A percentile compares a stretch with the other conserved stretches of the same genome.
phyloP scores from a whole-genome alignment of 352 stramenopile species.

The Aphanomyces cochlioides region DNA sequence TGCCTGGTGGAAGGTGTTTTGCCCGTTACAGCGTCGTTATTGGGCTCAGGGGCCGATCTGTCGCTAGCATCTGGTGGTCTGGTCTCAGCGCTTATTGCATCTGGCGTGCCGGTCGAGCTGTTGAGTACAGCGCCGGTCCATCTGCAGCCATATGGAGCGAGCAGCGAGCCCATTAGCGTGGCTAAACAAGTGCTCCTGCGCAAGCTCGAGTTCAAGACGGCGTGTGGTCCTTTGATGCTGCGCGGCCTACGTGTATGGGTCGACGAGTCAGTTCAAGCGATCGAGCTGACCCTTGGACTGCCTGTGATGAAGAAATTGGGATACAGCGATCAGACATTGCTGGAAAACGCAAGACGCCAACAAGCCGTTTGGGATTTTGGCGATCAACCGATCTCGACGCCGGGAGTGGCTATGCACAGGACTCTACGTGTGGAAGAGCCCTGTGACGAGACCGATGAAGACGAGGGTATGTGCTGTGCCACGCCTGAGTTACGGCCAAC shows the following conservation, averaged over 20 bases:
- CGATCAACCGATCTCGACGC: neutral
- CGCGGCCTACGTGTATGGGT: neutral
- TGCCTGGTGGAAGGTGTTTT: no score
- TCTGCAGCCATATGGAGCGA: neutral
- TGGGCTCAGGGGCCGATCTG: no score
- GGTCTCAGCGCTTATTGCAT: no score
- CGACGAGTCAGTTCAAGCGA: neutral
- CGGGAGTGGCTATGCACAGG: neutral
- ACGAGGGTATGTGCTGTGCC: no score
- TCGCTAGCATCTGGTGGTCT: no score
- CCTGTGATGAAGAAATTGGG: neutral
- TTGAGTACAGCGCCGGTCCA: neutral
- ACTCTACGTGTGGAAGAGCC: no score
- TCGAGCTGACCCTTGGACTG: neutral
- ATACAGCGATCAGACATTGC: slow-evolving; percentile 2
- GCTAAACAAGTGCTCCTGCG: neutral
- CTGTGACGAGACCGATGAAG: no score
- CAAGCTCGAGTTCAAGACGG: neutral
- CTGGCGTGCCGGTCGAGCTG: neutral
- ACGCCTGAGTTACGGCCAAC: no score
- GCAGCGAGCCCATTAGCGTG: no score
- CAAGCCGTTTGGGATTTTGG: slow-evolving; percentile 9
- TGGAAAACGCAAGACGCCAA: neutral
- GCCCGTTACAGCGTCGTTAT: no score
- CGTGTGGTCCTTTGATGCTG: neutral